Evolutionary conservation across 2,329 filamentous ascomycete species (phyloP).

Genomic region (Fusarium mangiferae): DNA sequence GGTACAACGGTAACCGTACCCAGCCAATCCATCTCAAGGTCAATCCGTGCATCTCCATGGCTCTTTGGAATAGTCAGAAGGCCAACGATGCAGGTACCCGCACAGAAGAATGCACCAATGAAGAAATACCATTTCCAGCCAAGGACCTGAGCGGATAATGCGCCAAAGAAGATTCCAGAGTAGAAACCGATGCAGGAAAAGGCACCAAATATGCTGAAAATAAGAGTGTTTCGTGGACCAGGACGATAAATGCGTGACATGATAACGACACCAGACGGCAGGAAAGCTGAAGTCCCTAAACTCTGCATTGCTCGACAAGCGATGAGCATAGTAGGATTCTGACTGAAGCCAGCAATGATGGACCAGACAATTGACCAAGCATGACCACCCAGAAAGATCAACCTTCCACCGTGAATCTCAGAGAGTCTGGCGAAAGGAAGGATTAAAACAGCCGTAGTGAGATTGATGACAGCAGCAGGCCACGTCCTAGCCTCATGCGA

Average conservation of each 20-base stretch:
- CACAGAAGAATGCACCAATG: slow-evolving; percentile 62
- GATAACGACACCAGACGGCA: slow-evolving; percentile 76
- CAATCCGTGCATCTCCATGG: slow-evolving; percentile 39
- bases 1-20: slow-evolving; percentile 70
- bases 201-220: slow-evolving; percentile 69
- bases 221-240: slow-evolving; percentile 76
- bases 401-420: slow-evolving; percentile 70
- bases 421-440: slow-evolving; percentile 70
- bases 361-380: slow-evolving; percentile 75
- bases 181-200: slow-evolving; percentile 70
- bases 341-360: slow-evolving; percentile 74
- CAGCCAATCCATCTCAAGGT: slow-evolving; percentile 72
- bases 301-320: slow-evolving; percentile 79
- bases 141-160: slow-evolving; percentile 68
- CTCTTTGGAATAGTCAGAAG: slow-evolving; percentile 53
- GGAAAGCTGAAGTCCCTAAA: slow-evolving; percentile 75
- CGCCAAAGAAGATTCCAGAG: slow-evolving; percentile 74
- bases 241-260: slow-evolving; percentile 76
- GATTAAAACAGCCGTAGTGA: slow-evolving; percentile 66
- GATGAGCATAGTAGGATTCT: slow-evolving; percentile 74
- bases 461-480: slow-evolving; percentile 71
- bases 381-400: slow-evolving; percentile 69
- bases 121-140: slow-evolving; percentile 78
- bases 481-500: slow-evolving; percentile 69
- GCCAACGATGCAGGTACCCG: slow-evolving; percentile 57